Base-by-base conservation (phyloP, 306 rosid genomes). In the Ziziphus jujuba region DNA sequence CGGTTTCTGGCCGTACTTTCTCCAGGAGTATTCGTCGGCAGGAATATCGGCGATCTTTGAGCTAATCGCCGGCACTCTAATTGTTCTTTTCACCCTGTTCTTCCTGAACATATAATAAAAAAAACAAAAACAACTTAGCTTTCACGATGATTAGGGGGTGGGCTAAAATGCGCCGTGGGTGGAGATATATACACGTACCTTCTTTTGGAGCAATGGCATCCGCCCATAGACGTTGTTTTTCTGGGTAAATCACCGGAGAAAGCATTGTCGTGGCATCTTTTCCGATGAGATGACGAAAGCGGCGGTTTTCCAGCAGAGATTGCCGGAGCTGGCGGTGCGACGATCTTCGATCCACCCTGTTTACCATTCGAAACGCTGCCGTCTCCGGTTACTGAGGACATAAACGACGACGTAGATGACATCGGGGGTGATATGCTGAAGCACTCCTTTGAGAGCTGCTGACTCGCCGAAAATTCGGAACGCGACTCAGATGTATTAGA, bases 1-100 rank as follows among this genome's bases (percentile, higher is more conserved):
- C 53, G 91, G 95, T 65, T 90, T 90, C 45, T 90, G 96, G 9
- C 96, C 96, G 64, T 90, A 90, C 35, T 90, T 90, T 40, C 96
- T 83, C 96, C 96, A 90, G 0, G 95, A 75, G 55, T 56, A 87
- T 28, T 87, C 95, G 56, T 90, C 96, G 43, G 84, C 52, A 1
- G 91, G 96, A 49, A 90, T 87, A 56, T 90, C 96, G 49, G 96
- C 95, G 56, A 76, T 74, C 66, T 80, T 87, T 0, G 88, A 72
- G 47, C 96, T 90, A 4, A 81, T 50, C 50, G 95, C 97, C 72
- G 89, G 85, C 12, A 87, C 91, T 40, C 89, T 76, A 19, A 90
- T 67, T 0, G 84, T 73, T 58, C 79, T 77, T 62, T 78, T 90
- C 31, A 76, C 76, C 48, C 88, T 82, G 0, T 79, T 74, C 75